phyloP scores from a whole-genome alignment of 2,329 filamentous ascomycete genomes.

The Aspergillus cejpii region DNA sequence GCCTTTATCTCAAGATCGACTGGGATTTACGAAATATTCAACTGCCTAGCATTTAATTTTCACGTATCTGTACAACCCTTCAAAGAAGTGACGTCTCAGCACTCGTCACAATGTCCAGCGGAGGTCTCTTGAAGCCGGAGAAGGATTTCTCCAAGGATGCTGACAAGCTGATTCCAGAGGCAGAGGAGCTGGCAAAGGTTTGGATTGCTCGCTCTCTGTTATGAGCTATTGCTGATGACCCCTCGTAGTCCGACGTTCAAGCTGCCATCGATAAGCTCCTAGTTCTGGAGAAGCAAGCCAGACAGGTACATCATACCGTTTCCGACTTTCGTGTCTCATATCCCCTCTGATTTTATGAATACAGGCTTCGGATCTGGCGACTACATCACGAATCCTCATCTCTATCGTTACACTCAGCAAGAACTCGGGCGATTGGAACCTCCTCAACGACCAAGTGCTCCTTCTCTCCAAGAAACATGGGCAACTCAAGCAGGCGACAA shows the following conservation, averaged over 20 bases:
- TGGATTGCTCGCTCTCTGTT: slow-evolving; percentile 7
- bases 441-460: slow-evolving; percentile 94
- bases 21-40: background rate
- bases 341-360: slow-evolving; percentile 15
- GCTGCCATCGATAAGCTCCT: slow-evolving; percentile 90
- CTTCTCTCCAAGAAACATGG: slow-evolving; percentile 98
- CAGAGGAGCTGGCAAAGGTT: slow-evolving; percentile 83
- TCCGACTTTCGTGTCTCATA: background rate
- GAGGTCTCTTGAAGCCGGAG: slow-evolving; percentile 76
- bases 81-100: slow-evolving; percentile 11
- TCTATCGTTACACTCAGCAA: slow-evolving; percentile 92
- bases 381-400: slow-evolving; percentile 81
- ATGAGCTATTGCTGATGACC: slow-evolving; percentile 16
- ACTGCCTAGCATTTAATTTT: slow-evolving; percentile 3
- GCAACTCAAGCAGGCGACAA: slow-evolving; percentile 97
- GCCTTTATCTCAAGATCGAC: slow-evolving; percentile 6
- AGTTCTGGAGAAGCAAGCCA: slow-evolving; percentile 87
- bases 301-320: slow-evolving; percentile 60
- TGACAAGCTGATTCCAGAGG: slow-evolving; percentile 84
- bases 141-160: slow-evolving; percentile 98
- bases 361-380: slow-evolving; percentile 89
- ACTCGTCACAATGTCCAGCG: slow-evolving; percentile 65
- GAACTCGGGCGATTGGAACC: slow-evolving; percentile 81
- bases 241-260: slow-evolving; percentile 58
- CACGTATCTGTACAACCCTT: slow-evolving; percentile 4